These are phyloP conservation scores for Pichia cephalocereana DNA, from an alignment of 805 yeast species.

Conservation along the genomic window DNA sequence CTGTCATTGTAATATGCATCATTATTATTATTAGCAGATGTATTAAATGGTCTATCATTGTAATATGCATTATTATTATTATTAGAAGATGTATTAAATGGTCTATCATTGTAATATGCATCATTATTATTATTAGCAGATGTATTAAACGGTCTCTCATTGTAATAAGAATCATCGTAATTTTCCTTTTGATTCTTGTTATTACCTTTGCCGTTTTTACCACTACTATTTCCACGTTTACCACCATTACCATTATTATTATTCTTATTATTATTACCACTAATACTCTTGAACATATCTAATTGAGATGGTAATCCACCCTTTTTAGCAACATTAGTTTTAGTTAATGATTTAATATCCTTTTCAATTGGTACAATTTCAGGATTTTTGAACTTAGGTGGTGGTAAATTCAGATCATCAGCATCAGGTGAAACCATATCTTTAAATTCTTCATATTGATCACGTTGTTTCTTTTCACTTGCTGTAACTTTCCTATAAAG, in stretches of 20 bases:
- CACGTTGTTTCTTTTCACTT: conserved; percentile 2
- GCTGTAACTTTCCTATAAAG: neutral
- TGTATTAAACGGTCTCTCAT: conserved; percentile 2
- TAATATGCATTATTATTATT: too few species aligned
- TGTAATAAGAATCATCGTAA: neutral
- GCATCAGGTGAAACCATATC: neutral
- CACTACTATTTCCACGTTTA: too few species aligned
- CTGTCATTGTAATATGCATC: too few species aligned
- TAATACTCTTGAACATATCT: neutral
- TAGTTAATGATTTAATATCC: too few species aligned
- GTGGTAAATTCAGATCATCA: conserved; percentile 4
- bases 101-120: too few species aligned
- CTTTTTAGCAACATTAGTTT: too few species aligned
- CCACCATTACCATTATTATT: too few species aligned
- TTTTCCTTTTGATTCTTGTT: neutral
- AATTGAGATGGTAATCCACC: neutral
- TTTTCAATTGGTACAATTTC: too few species aligned
- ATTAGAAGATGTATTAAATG: too few species aligned
- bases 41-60: too few species aligned
- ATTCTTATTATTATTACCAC: neutral
- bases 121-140: neutral
- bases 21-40: too few species aligned
- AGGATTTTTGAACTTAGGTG: neutral
- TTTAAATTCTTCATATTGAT: neutral
- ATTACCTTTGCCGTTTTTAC: neutral